Evolutionary conservation across 306 rosid species (phyloP).

Genomic region (Begonia masoniana): DNA sequence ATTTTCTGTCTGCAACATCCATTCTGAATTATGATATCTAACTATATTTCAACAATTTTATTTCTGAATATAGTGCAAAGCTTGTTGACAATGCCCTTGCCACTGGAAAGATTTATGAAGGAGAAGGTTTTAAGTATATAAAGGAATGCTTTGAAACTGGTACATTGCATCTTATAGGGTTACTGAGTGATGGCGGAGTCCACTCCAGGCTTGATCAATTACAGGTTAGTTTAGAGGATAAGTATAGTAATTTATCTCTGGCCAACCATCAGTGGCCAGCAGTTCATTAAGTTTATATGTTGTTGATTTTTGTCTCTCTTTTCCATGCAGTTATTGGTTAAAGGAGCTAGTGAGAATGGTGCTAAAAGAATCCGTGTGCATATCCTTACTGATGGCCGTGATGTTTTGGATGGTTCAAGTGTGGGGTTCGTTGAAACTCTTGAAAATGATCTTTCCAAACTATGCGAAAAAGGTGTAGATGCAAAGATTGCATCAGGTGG

Average conservation of each 20-base stretch:
- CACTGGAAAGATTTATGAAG: conserved; percentile 67
- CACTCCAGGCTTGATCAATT: conserved; percentile 82
- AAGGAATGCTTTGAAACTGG: conserved; percentile 47
- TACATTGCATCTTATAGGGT: conserved; percentile 88
- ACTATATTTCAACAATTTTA: not conserved
- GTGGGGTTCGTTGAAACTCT: conserved; percentile 76
- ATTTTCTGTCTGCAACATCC: too few relatives aligned
- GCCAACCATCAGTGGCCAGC: too few relatives aligned
- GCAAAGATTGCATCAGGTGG: conserved; percentile 95
- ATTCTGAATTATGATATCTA: too few relatives aligned
- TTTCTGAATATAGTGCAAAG: conserved; percentile 49
- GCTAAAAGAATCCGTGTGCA: conserved; percentile 84
- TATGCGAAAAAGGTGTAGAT: conserved; percentile 76
- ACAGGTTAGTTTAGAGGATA: conserved; percentile 21
- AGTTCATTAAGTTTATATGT: too few relatives aligned
- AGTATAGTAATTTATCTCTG: too few relatives aligned
- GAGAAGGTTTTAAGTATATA: conserved; percentile 77
- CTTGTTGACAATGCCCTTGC: conserved; percentile 91
- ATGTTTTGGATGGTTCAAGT: conserved; percentile 96
- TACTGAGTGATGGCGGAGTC: conserved; percentile 88
- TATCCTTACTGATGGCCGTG: conserved; percentile 94
- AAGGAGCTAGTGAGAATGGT: conserved; percentile 69
- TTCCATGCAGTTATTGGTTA: conserved; percentile 60
- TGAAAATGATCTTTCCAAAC: conserved; percentile 56
- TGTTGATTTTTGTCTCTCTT: not conserved